Conservation (phyloP, 2,329 filamentous ascomycete genomes). For the Byssochlamys sp. region DNA sequence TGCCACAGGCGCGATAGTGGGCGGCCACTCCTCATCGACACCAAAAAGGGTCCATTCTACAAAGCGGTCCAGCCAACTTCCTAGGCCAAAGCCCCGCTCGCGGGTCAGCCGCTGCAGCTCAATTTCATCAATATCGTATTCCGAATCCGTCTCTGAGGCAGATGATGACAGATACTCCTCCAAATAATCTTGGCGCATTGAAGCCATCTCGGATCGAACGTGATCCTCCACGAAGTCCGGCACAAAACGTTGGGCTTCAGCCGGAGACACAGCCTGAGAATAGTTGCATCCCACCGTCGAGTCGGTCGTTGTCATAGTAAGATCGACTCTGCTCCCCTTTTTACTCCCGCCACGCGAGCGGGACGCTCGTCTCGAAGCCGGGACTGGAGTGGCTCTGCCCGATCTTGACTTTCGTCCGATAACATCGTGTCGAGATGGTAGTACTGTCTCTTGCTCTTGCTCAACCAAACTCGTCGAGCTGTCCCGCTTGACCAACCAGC, state of each 20-base stretch:
- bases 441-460: slow-evolving; percentile 23
- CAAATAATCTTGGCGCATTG: slow-evolving; percentile 14
- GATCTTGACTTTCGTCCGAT: slow-evolving; percentile 22
- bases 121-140: slow-evolving; percentile 41
- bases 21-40: slow-evolving; percentile 39
- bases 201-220: slow-evolving; percentile 31
- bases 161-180: slow-evolving; percentile 13
- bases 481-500: slow-evolving; percentile 49
- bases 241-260: slow-evolving; percentile 12
- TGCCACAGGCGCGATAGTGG: slow-evolving; percentile 5
- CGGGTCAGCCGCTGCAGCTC: slow-evolving; percentile 45
- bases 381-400: slow-evolving; percentile 26
- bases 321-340: slow-evolving; percentile 23
- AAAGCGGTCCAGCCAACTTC: slow-evolving; percentile 47
- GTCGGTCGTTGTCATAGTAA: slow-evolving; percentile 26
- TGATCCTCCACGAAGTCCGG: slow-evolving; percentile 44
- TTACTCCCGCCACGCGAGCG: slow-evolving; percentile 24
- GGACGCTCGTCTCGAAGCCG: slow-evolving; percentile 22
- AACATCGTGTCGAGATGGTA: slow-evolving; percentile 15
- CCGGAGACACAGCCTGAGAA: slow-evolving; percentile 9
- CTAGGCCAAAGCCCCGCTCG: slow-evolving; percentile 46
- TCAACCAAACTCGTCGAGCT: slow-evolving; percentile 46
- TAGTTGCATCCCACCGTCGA: slow-evolving; percentile 7
- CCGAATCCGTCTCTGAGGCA: slow-evolving; percentile 21
- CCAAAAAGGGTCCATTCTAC: slow-evolving; percentile 51